phyloP scores from a whole-genome alignment of 2,329 filamentous ascomycete genomes.

The Metarhizium robertsii region DNA sequence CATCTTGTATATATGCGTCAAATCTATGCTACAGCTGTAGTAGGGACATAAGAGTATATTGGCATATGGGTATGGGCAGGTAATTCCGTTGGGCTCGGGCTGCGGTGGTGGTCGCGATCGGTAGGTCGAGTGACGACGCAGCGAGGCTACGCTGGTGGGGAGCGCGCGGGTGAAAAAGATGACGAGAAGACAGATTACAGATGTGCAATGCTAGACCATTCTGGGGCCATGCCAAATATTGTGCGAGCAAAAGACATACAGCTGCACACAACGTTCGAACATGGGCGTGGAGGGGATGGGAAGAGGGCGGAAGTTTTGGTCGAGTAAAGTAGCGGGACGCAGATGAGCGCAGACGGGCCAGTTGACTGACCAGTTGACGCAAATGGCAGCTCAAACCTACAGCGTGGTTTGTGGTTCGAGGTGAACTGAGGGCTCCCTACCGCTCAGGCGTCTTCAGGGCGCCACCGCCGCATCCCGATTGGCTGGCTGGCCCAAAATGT shows the following conservation, averaged over 20 bases:
- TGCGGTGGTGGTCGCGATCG: neutral
- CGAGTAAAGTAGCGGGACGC: neutral
- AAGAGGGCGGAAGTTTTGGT: neutral
- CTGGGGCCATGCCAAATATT: conserved; percentile 5
- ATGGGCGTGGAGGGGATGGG: neutral
- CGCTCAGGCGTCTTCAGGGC: neutral
- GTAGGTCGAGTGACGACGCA: neutral
- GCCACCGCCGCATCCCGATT: neutral
- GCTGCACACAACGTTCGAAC: neutral
- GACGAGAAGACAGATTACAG: neutral
- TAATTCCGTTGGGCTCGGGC: neutral
- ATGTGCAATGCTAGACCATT: conserved; percentile 4
- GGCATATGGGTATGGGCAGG: neutral
- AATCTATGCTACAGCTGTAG: neutral
- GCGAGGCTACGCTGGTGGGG: neutral
- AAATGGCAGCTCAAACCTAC: neutral
- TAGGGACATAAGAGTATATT: neutral
- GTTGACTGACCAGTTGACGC: neutral
- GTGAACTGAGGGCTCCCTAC: neutral
- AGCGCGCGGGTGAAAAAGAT: neutral
- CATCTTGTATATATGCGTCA: conserved; percentile 28
- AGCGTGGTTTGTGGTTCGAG: too few relatives aligned
- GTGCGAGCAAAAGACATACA: neutral
- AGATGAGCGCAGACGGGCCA: neutral
- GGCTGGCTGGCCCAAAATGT: neutral